phyloP scores from a whole-genome alignment of 2,329 filamentous ascomycete genomes.

The Alternaria burnsii region DNA sequence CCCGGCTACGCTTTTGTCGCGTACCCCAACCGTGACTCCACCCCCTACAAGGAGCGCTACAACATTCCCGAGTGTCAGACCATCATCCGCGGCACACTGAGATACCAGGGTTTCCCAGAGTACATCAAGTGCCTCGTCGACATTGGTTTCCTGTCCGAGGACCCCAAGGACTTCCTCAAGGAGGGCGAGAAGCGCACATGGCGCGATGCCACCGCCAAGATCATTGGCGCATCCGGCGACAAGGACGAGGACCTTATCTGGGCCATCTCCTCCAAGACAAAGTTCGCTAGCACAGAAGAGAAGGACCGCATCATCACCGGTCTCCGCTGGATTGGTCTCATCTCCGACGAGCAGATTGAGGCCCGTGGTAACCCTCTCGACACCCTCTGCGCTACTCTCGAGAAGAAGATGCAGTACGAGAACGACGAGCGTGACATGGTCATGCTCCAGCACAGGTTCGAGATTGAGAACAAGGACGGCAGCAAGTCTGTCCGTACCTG shows the following conservation, averaged over 20 bases:
- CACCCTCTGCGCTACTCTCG: slow-evolving; percentile 87
- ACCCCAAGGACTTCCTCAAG: slow-evolving; percentile 70
- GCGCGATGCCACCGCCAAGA: slow-evolving; percentile 83
- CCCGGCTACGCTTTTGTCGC: slow-evolving; percentile 88
- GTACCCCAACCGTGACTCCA: slow-evolving; percentile 93
- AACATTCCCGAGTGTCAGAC: slow-evolving; percentile 90
- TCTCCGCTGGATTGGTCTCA: slow-evolving; percentile 74
- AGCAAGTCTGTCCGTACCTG: slow-evolving; percentile 78
- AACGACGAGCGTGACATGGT: slow-evolving; percentile 85
- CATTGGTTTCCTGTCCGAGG: slow-evolving; percentile 85
- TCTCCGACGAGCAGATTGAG: slow-evolving; percentile 73
- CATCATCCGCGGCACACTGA: slow-evolving; percentile 82
- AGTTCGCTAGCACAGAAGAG: slow-evolving; percentile 73
- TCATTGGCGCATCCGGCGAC: slow-evolving; percentile 73
- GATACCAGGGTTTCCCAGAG: slow-evolving; percentile 89
- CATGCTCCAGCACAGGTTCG: slow-evolving; percentile 81
- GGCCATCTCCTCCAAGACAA: slow-evolving; percentile 78
- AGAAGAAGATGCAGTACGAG: slow-evolving; percentile 90
- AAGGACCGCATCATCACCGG: slow-evolving; percentile 75
- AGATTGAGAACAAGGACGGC: slow-evolving; percentile 83
- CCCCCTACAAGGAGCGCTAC: slow-evolving; percentile 87
- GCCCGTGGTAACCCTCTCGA: slow-evolving; percentile 83
- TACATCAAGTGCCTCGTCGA: slow-evolving; percentile 89
- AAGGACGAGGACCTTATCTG: slow-evolving; percentile 74
- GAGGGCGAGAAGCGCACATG: slow-evolving; percentile 69